Base-by-base conservation (phyloP, 495 filamentous ascomycete genomes). In the Aspergillus funiculosus region DNA sequence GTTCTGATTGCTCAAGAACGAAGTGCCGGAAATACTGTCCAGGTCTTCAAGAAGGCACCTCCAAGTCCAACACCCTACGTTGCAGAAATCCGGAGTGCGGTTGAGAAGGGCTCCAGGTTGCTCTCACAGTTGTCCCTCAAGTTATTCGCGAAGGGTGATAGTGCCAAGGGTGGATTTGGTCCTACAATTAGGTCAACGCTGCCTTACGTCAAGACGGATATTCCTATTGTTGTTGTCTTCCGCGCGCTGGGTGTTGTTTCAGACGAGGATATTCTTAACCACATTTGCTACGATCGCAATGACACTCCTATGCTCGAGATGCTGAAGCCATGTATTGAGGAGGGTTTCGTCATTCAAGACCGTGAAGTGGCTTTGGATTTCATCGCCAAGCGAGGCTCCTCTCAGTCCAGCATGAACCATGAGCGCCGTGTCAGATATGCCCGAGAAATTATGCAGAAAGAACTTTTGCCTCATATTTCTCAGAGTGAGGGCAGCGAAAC, bases 241-340 rank as follows among this genome's bases (percentile, higher is more conserved):
- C 78, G 92, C 58, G 92, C 92, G 5, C 76, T 99, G 4, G 94
- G 94, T 47, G 83, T 99, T 22, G 92, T 97, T 3, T 95, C 94
- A 8, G 92, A 99, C 56, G 89, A 96, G 62, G 94, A 99, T 61
- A 97, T 99, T 43, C 75, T 97, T 10, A 95, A 95, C 55, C 87
- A 96, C 60, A 92, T 97, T 54, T 94, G 90, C 64, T 97, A 94
- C 64, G 90, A 96, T 60, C 80, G 85, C 13, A 91, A 83, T 57
- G 92, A 99, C 64, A 94, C 82, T 8, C 86, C 90, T 50, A 95
- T 99, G 91, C 73, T 99, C 24, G 94, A 99, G 66, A 89, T 95
- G 77, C 71, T 97, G 51, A 91, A 94, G 57, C 91, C 92, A 0
- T 95, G 87, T 74, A 86, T 97, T 51, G 91, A 96, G 60, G 92